phyloP scores from a whole-genome alignment of 2,329 filamentous ascomycete species.

The Penicillium brevicompactum region DNA sequence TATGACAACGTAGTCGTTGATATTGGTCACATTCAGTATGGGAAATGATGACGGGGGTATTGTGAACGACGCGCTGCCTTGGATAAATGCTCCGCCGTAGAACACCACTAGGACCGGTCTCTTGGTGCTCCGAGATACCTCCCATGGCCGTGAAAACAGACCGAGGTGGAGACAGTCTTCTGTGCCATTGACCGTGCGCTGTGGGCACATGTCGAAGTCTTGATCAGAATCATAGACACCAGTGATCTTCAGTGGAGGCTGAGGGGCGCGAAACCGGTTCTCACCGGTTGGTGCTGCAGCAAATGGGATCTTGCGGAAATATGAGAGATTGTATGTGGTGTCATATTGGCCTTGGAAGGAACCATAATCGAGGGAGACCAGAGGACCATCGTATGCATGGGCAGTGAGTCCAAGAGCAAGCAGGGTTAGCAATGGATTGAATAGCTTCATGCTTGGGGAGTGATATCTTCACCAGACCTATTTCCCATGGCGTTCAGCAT shows the following conservation, averaged over 20 bases:
- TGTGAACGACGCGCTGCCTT: constrained; percentile 57
- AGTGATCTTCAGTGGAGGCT: constrained; percentile 54
- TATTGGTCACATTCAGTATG: constrained; percentile 56
- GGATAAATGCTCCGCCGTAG: constrained; percentile 64
- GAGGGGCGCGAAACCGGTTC: constrained; percentile 63
- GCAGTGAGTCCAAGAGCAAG: constrained; percentile 9
- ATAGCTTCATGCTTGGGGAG: constrained; percentile 2
- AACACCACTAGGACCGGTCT: constrained; percentile 63
- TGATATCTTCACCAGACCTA: no score
- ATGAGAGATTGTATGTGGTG: constrained; percentile 57
- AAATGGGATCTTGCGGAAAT: constrained; percentile 64
- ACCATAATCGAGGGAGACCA: constrained; percentile 51
- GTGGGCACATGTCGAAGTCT: constrained; percentile 60
- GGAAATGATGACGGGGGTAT: constrained; percentile 62
- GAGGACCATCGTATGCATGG: constrained; percentile 33
- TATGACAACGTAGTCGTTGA: constrained; percentile 56
- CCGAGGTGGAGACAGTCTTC: constrained; percentile 66
- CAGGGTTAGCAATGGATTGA: background rate
- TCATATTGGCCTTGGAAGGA: constrained; percentile 57
- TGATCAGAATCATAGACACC: constrained; percentile 58
- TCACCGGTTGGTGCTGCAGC: constrained; percentile 59
- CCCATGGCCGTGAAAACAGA: constrained; percentile 62
- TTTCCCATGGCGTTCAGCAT: background rate
- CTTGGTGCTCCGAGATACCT: constrained; percentile 28
- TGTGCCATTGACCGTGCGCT: constrained; percentile 58